These are phyloP conservation scores for Beauveria pseudobassiana DNA, from an alignment of 2,329 filamentous ascomycete species.

Conservation along the genomic window DNA sequence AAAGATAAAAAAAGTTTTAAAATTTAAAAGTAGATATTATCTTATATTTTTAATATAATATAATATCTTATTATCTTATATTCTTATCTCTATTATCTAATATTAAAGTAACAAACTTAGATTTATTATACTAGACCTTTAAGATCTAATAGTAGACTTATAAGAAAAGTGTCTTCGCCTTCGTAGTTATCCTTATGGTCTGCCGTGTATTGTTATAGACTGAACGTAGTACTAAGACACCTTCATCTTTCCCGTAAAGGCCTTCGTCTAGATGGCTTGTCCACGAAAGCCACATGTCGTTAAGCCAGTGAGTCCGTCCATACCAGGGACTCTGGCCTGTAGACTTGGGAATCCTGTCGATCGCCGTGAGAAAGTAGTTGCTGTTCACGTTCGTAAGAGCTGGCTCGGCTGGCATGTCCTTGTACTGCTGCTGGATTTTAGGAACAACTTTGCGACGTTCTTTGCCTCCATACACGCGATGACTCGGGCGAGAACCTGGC, in stretches of 20 bases:
- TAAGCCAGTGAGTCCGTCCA: conserved; percentile 22
- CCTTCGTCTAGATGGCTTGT: not conserved
- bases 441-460: conserved; percentile 26
- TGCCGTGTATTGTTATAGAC: too few relatives aligned
- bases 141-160: too few relatives aligned
- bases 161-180: too few relatives aligned
- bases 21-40: too few relatives aligned
- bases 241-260: not conserved
- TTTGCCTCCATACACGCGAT: conserved; percentile 21
- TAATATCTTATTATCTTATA: too few relatives aligned
- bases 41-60: too few relatives aligned
- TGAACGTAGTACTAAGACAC: too few relatives aligned
- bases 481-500: conserved; percentile 41
- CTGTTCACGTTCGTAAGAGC: conserved; percentile 21
- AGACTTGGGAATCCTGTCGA: conserved; percentile 29
- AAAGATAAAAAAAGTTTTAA: too few relatives aligned
- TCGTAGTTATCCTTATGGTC: too few relatives aligned
- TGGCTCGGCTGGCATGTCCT: conserved; percentile 19
- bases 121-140: too few relatives aligned
- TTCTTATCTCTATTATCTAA: too few relatives aligned
- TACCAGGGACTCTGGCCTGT: conserved; percentile 30
- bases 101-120: too few relatives aligned
- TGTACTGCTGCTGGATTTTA: conserved; percentile 24
- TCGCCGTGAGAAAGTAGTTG: conserved; percentile 29
- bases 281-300: conserved; percentile 22